These are phyloP conservation scores for Blastobotrys serpentis DNA, from an alignment of 1,139 yeast genomes.

Conservation along the genomic window DNA sequence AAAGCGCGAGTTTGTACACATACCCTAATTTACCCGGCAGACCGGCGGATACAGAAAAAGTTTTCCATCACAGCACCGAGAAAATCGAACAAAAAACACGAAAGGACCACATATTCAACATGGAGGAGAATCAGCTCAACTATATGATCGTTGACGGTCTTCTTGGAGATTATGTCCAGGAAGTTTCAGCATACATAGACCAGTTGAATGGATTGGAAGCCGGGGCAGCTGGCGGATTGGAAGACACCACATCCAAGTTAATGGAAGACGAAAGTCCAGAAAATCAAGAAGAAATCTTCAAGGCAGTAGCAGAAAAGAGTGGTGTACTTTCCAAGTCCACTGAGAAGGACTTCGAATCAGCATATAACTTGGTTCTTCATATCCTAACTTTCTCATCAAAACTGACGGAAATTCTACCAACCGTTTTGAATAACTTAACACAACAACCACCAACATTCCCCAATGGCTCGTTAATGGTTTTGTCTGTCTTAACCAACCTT, in stretches of 20 bases:
- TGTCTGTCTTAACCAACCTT: constrained; percentile 42
- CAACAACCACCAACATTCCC: constrained; percentile 31
- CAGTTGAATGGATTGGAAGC: constrained; percentile 33
- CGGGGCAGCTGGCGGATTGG: constrained; percentile 25
- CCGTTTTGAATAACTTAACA: constrained; percentile 36
- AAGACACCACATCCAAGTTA: constrained; percentile 29
- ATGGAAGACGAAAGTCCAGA: constrained; percentile 28
- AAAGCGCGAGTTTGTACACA: not conserved
- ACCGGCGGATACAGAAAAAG: constrained; percentile 2
- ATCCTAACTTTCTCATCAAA: constrained; percentile 39
- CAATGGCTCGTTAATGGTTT: constrained; percentile 35
- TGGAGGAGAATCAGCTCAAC: constrained; percentile 22
- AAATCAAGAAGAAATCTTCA: constrained; percentile 35
- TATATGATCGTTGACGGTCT: constrained; percentile 40
- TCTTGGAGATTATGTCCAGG: constrained; percentile 40
- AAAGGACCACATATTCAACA: not conserved
- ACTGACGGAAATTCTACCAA: constrained; percentile 35
- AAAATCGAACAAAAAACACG: not conserved
- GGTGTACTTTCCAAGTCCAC: constrained; percentile 36
- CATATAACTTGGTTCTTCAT: constrained; percentile 42
- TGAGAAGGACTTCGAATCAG: constrained; percentile 44
- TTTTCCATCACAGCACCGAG: constrained; percentile 11
- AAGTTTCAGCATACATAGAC: constrained; percentile 42
- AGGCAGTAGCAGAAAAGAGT: constrained; percentile 37
- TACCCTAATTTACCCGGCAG: constrained; percentile 4